Evolutionary conservation across 768 basidiomycete genomes (phyloP), one percentile per base, ranked within the genome.

Genomic region (Hydnomerulius pinastri): DNA sequence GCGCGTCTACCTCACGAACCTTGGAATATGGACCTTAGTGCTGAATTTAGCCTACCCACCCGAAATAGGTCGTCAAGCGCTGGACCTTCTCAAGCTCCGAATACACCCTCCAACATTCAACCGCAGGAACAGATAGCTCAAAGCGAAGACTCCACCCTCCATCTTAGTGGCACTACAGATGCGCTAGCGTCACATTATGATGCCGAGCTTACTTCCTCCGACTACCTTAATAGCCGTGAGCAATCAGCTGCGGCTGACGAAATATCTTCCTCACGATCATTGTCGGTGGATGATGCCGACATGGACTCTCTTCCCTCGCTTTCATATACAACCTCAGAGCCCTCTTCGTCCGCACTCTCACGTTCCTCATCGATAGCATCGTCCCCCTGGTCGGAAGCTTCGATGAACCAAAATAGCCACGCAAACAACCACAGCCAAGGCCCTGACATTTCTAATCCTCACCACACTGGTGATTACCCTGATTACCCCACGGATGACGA

Each of bases 1-100:
- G 76, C 75, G 37, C 71, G 65, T 17, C 53, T 76, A 38, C 75
- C 75, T 9, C 63, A 73, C 29, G 75, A 76, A 32, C 75, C 75
- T 21, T 76, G 75, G 75, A 50, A 71, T 18, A 56, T 64, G 47
- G 55, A 65, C 46, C 46, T 66, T 37, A 61, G 25, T 17, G 18
- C 54, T 18, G 52, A 61, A 21, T 43, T 46, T n/a, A n/a, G 23
- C 38, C 28, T 53, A 29, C 52, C 48, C 41, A 20, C 48, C 11
- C 48, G 40, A 47, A 46, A n/a, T 23, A 21, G 7, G 1, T 36
- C 49, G 4, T 30, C 20, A 20, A 20, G 18, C 20, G 21, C 30
- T 7, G 21, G 27, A 35, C 43, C 53, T 38, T 54, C 45, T 28
- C 43, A 21, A 21, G 20, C 50, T 17, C 46, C 35, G 25, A 25